Conservation (phyloP, 495 filamentous ascomycete genomes). For the Aspergillus affinis region DNA sequence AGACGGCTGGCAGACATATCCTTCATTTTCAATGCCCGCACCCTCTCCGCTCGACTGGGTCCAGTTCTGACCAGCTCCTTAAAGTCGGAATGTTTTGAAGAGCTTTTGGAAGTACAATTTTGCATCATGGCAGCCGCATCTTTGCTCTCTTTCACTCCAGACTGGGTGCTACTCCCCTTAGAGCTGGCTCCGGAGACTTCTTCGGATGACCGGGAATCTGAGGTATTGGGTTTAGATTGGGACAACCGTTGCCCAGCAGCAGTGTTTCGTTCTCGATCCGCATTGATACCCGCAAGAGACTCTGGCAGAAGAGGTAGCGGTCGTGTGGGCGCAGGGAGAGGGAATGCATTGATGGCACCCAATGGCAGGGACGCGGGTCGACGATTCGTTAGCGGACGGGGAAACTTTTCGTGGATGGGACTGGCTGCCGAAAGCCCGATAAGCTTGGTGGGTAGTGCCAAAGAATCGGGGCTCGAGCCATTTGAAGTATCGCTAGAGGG, state of each 20-base stretch:
- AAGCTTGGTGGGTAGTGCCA: constrained; percentile 1
- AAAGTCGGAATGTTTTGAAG: background rate
- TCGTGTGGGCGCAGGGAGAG: constrained; percentile 39
- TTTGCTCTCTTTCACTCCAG: background rate
- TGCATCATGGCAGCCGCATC: background rate
- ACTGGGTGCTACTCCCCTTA: background rate
- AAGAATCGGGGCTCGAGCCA: background rate
- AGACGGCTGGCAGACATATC: constrained; percentile 25
- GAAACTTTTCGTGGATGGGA: constrained; percentile 9
- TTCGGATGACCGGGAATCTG: background rate
- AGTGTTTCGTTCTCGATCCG: background rate
- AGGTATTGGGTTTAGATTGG: background rate
- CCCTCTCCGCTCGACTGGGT: constrained; percentile 23
- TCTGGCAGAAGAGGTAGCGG: constrained; percentile 38
- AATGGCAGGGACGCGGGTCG: constrained; percentile 30
- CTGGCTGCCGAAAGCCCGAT: constrained; percentile 2
- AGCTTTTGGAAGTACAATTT: background rate
- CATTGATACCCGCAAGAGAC: constrained; percentile 3
- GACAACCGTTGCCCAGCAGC: background rate
- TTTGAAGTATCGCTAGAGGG: background rate
- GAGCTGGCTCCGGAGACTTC: background rate
- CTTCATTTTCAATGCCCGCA: constrained; percentile 27
- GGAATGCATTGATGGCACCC: constrained; percentile 38
- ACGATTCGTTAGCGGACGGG: constrained; percentile 15
- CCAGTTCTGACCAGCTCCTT: constrained; percentile 13